Evolutionary conservation across 1,284 basidiomycete genomes (phyloP), one percentile per base, ranked within the genome.

Genomic region (Laetiporus sulphureus): DNA sequence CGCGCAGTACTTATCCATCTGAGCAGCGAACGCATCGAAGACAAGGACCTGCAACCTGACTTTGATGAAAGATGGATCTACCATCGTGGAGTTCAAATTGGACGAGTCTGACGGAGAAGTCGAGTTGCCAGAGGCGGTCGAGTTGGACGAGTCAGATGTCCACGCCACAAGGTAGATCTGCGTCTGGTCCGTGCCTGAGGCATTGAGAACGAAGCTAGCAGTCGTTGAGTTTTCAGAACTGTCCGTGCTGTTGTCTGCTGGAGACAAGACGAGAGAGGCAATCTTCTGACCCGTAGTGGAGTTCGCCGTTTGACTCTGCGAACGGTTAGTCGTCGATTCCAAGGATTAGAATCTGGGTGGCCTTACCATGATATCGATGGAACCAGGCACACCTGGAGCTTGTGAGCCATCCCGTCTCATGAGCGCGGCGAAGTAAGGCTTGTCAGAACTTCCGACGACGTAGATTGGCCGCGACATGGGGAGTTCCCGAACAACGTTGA

Each of bases 181-280:
- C 1, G 79, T 81, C 38, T 60, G 60, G 39, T 75, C 70, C 18
- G 62, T 61, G 36, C 70, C 64, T 1, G 79, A 79, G 4, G 78
- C 81, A 48, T 74, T 73, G 38, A 83, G 58, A 18, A 71, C 62
- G 51, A 74, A 75, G 16, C 64, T 56, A 1, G 60, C 39, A 12
- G 50, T 36, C 37, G 63, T 45, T 10, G 32, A 24, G 27, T 51
- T 49, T 37, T 29, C 32, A 11, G 24, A 29, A 29, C 25, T 30
- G 8, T 44, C 40, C 0, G 40, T 42, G 18, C 38, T 37, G 19
- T 41, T 41, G 32, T 37, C 19, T 4, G 45, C 22, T 15, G 13
- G 60, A 51, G 69, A 67, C 32, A 76, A 54, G 2, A 66, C 56
- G 7, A 82, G 63, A 3, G 72, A 75, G 3, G 72, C 79, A 27